Evolutionary conservation across 2,329 filamentous ascomycete species (phyloP).

Genomic region (Nothophoma quercina): DNA sequence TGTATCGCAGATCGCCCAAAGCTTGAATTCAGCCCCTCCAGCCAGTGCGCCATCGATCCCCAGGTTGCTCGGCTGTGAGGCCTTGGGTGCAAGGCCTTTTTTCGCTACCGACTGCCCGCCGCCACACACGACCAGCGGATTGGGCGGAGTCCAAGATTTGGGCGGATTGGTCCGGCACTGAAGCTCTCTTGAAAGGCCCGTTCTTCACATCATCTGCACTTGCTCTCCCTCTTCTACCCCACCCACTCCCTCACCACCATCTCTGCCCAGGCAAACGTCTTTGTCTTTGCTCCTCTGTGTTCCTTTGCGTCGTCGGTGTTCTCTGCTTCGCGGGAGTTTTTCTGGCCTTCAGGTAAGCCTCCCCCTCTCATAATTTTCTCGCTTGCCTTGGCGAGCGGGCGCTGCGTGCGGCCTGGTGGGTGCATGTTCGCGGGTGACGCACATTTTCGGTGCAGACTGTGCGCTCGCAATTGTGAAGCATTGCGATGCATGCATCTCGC

Average conservation of each 20-base stretch:
- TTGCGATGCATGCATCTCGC: constrained; percentile 17
- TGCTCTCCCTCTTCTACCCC: constrained; percentile 34
- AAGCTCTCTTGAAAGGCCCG: constrained; percentile 32
- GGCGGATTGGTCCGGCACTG: constrained; percentile 33
- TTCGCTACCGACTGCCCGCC: constrained; percentile 35
- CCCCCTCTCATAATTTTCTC: constrained; percentile 33
- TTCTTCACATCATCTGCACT: constrained; percentile 22
- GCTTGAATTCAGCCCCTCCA: constrained; percentile 43
- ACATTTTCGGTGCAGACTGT: constrained; percentile 19
- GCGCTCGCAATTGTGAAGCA: constrained; percentile 11
- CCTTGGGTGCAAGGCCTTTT: constrained; percentile 12
- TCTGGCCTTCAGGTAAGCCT: constrained; percentile 22
- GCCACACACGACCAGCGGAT: constrained; percentile 34
- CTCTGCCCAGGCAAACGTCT: constrained; percentile 21
- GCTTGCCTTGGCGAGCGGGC: constrained; percentile 30
- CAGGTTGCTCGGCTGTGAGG: constrained; percentile 17
- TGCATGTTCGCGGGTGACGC: constrained; percentile 17
- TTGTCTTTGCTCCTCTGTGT: constrained; percentile 26
- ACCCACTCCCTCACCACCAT: constrained; percentile 34
- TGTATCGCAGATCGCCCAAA: constrained; percentile 42
- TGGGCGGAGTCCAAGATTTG: constrained; percentile 28
- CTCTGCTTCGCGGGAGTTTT: constrained; percentile 29
- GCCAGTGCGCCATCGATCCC: constrained; percentile 26
- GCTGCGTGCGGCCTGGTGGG: constrained; percentile 16
- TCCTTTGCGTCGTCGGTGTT: constrained; percentile 44